These are phyloP conservation scores for Leptographium galeiforme DNA, from an alignment of 2,329 filamentous ascomycete genomes.

Conservation along the genomic window DNA sequence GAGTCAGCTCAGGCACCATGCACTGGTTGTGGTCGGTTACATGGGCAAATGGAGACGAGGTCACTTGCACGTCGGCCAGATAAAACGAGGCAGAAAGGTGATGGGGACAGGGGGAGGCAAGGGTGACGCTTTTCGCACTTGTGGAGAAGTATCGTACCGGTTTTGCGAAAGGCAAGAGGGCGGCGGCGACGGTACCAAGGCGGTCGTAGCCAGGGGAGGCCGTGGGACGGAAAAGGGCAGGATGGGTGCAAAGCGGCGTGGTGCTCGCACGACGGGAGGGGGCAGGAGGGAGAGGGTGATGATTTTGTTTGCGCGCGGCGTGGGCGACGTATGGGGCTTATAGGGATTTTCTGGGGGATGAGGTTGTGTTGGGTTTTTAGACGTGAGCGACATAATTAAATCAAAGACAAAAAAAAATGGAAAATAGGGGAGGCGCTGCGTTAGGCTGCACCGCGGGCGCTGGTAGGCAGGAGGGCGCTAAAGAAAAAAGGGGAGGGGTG, in stretches of 20 bases:
- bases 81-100: not conserved
- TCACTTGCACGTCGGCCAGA: not conserved
- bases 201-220: not conserved
- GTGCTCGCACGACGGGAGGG: not conserved
- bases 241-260: not conserved
- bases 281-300: not conserved
- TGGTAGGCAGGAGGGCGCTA: conserved; percentile 4
- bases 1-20: conserved; percentile 3
- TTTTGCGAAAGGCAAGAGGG: not conserved
- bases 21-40: not conserved
- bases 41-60: not conserved
- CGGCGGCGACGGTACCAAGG: not conserved
- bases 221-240: not conserved
- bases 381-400: conserved; percentile 1
- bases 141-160: not conserved
- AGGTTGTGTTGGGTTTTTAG: not conserved
- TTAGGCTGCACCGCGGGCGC: not conserved
- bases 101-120: not conserved
- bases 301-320: conserved; percentile 1
- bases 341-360: conserved; percentile 6
- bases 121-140: conserved; percentile 1
- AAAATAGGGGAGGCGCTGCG: not conserved
- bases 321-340: conserved; percentile 7
- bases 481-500: conserved; percentile 1
- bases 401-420: not conserved